Conservation (phyloP, 768 basidiomycete genomes). For the Termitomyces sp. region DNA sequence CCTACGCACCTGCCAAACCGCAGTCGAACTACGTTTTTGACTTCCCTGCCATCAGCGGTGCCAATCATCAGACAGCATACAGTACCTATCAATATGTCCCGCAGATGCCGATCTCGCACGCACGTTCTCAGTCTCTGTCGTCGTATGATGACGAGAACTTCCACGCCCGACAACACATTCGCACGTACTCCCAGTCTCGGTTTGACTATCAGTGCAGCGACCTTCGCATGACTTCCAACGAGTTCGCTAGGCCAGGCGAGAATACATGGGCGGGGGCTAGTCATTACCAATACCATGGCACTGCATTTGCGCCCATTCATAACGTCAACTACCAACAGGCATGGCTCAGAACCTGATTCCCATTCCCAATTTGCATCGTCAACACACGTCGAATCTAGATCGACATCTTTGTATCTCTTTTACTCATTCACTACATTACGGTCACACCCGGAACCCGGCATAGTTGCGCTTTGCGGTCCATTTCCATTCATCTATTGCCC, state of each 20-base stretch:
- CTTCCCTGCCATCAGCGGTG: slow-evolving; percentile 25
- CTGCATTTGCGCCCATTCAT: slow-evolving; percentile 39
- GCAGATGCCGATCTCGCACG: slow-evolving; percentile 37
- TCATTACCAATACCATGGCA: slow-evolving; percentile 38
- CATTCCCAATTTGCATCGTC: slow-evolving; percentile 4
- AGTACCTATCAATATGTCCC: slow-evolving; percentile 33
- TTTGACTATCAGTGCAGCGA: slow-evolving; percentile 53
- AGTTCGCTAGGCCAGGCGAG: slow-evolving; percentile 34
- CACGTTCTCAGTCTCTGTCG: slow-evolving; percentile 55
- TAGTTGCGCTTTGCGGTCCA: slow-evolving; percentile 23
- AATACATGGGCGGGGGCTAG: slow-evolving; percentile 40
- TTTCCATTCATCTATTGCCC: slow-evolving; percentile 22
- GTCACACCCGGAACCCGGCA: slow-evolving; percentile 28
- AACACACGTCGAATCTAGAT: slow-evolving; percentile 24
- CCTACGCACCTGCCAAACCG: slow-evolving; percentile 34
- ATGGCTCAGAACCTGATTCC: slow-evolving; percentile 45
- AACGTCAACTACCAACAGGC: slow-evolving; percentile 42
- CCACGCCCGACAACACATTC: slow-evolving; percentile 44
- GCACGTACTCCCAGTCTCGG: slow-evolving; percentile 57
- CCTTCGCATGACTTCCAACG: slow-evolving; percentile 37
- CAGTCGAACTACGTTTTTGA: slow-evolving; percentile 37
- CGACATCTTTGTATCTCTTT: slow-evolving; percentile 21
- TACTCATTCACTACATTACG: slow-evolving; percentile 29
- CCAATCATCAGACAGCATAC: slow-evolving; percentile 29
- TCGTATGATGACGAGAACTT: slow-evolving; percentile 50